Percentiles rank a stretch among this genome's conserved stretches.
phyloP scores from a whole-genome alignment of 2,329 filamentous ascomycete genomes.

The Chrysoporthe deuterocubensis region DNA sequence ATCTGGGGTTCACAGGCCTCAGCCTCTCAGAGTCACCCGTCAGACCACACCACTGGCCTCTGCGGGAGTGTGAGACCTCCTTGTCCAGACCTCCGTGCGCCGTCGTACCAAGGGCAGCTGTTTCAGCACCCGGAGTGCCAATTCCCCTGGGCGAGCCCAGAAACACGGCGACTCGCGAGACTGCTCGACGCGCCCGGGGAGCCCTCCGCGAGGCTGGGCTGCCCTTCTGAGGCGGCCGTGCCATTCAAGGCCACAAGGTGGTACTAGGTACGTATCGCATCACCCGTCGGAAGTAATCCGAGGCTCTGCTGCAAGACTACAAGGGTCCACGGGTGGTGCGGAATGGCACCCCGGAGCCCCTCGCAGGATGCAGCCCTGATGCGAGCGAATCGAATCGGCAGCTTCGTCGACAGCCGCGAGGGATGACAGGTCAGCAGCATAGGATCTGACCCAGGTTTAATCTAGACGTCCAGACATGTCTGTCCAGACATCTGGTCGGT shows the following conservation, averaged over 20 bases:
- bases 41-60: neutral
- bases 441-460: neutral
- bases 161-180: neutral
- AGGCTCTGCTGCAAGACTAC: slow-evolving; percentile 20
- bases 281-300: slow-evolving; percentile 27
- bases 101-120: neutral
- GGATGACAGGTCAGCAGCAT: slow-evolving; percentile 5
- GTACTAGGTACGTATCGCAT: slow-evolving; percentile 5
- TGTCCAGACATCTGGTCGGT: neutral
- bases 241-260: neutral
- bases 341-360: neutral
- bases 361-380: slow-evolving; percentile 9
- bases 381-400: slow-evolving; percentile 8
- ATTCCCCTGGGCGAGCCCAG: neutral
- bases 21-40: neutral
- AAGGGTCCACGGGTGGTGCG: slow-evolving; percentile 17
- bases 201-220: neutral
- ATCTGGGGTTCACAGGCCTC: slow-evolving; percentile 29
- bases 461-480: neutral
- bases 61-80: neutral
- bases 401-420: neutral
- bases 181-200: neutral
- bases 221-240: neutral
- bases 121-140: neutral
- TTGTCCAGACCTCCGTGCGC: neutral